Evolutionary conservation across 2,329 filamentous ascomycete genomes (phyloP).

Genomic region (Diaporthe ilicicola): DNA sequence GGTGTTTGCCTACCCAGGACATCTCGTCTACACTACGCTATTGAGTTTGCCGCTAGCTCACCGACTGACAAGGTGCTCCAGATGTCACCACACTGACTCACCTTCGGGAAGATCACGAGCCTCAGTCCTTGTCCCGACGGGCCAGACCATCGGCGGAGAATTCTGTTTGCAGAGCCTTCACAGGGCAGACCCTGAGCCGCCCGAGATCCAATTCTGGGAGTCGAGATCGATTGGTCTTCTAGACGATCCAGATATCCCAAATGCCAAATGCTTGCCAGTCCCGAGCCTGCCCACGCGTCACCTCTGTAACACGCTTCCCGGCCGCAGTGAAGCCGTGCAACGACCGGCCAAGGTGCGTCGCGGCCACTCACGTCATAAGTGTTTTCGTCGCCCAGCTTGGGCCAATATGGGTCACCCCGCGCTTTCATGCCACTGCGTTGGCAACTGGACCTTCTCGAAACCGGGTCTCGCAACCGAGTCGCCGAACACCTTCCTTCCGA

Average conservation of each 20-base stretch:
- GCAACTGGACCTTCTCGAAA: neutral
- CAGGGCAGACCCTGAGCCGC: neutral
- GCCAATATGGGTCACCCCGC: conserved; percentile 2
- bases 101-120: conserved; percentile 14
- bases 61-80: conserved; percentile 19
- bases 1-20: conserved; percentile 13
- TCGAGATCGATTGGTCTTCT: neutral
- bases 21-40: neutral
- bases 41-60: conserved; percentile 24
- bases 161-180: neutral
- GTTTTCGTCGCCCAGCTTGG: conserved; percentile 2
- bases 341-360: conserved; percentile 12
- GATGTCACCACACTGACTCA: conserved; percentile 20
- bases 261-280: neutral
- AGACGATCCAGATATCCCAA: neutral
- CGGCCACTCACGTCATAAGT: conserved; percentile 20
- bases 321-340: conserved; percentile 22
- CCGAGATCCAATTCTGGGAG: neutral
- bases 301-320: conserved; percentile 13
- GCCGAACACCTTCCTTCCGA: neutral
- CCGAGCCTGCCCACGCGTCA: neutral
- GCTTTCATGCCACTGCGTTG: neutral
- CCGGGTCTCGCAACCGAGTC: conserved; percentile 1
- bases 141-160: neutral
- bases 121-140: neutral